Evolutionary conservation across 2,329 filamentous ascomycete species (phyloP).

Genomic region (Pseudocercospora fuligena): DNA sequence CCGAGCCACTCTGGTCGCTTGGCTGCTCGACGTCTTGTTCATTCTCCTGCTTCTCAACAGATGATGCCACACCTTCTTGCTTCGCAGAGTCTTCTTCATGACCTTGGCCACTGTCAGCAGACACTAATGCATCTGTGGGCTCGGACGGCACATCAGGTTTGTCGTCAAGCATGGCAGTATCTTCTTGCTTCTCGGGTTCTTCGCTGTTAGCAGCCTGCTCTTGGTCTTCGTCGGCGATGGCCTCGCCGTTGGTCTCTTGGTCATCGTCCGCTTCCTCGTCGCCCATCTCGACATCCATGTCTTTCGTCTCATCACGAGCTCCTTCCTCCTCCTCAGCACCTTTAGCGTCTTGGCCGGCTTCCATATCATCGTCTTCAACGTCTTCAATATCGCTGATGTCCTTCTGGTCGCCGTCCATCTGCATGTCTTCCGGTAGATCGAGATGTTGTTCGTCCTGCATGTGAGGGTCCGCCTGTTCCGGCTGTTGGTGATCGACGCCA

Average conservation of each 20-base stretch:
- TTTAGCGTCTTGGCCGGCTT: constrained; percentile 29
- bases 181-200: constrained; percentile 43
- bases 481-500: constrained; percentile 68
- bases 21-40: constrained; percentile 32
- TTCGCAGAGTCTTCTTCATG: constrained; percentile 47
- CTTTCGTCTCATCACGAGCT: constrained; percentile 17
- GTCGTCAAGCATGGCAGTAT: constrained; percentile 44
- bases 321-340: constrained; percentile 24
- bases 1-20: constrained; percentile 31
- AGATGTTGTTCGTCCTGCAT: constrained; percentile 80
- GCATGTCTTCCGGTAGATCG: constrained; percentile 85
- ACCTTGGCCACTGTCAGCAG: constrained; percentile 49
- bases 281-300: constrained; percentile 32
- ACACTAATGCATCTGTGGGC: constrained; percentile 50
- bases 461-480: constrained; percentile 72
- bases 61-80: constrained; percentile 45
- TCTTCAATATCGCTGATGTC: constrained; percentile 52
- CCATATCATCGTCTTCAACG: constrained; percentile 40
- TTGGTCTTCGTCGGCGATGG: constrained; percentile 42
- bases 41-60: constrained; percentile 41
- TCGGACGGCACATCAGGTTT: constrained; percentile 45
- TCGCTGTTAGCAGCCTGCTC: constrained; percentile 35
- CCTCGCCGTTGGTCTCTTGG: constrained; percentile 31
- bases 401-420: constrained; percentile 72
- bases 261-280: constrained; percentile 30